Evolutionary conservation across 192 early-diverging fungal species (phyloP).

Genomic region (Spizellomyces sp.): DNA sequence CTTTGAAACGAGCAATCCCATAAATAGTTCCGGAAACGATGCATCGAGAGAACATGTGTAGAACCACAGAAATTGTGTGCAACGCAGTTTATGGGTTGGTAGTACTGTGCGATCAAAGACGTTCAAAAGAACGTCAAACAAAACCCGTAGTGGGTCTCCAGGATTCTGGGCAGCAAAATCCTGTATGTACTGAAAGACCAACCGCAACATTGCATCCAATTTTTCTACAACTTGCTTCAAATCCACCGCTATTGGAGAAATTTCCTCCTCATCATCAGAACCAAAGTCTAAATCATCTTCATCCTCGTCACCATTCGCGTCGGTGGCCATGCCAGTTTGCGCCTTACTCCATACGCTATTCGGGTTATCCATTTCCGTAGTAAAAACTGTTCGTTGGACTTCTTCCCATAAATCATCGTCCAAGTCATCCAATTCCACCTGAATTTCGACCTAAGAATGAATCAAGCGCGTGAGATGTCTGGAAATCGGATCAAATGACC

Average conservation of each 20-base stretch:
- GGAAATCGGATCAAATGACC: background rate
- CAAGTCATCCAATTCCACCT: slow-evolving; percentile 85
- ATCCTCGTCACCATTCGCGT: slow-evolving; percentile 16
- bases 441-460: slow-evolving; percentile 74
- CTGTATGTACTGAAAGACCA: slow-evolving; percentile 25
- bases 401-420: slow-evolving; percentile 58
- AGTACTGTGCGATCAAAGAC: slow-evolving; percentile 81
- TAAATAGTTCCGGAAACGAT: slow-evolving; percentile 75
- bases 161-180: slow-evolving; percentile 22
- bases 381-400: slow-evolving; percentile 49
- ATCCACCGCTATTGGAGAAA: slow-evolving; percentile 21
- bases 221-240: slow-evolving; percentile 34
- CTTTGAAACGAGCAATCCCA: slow-evolving; percentile 72
- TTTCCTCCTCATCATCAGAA: slow-evolving; percentile 45
- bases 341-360: slow-evolving; percentile 13
- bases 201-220: slow-evolving; percentile 40
- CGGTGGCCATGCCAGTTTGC: background rate
- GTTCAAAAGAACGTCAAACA: slow-evolving; percentile 71
- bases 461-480: background rate
- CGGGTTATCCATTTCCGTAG: slow-evolving; percentile 50
- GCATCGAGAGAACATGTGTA: slow-evolving; percentile 70
- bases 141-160: slow-evolving; percentile 42
- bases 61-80: slow-evolving; percentile 91
- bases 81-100: slow-evolving; percentile 85
- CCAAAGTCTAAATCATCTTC: slow-evolving; percentile 48